Conservation (phyloP, 2,329 filamentous ascomycete genomes). For the Ophioceras dolichostomum region DNA sequence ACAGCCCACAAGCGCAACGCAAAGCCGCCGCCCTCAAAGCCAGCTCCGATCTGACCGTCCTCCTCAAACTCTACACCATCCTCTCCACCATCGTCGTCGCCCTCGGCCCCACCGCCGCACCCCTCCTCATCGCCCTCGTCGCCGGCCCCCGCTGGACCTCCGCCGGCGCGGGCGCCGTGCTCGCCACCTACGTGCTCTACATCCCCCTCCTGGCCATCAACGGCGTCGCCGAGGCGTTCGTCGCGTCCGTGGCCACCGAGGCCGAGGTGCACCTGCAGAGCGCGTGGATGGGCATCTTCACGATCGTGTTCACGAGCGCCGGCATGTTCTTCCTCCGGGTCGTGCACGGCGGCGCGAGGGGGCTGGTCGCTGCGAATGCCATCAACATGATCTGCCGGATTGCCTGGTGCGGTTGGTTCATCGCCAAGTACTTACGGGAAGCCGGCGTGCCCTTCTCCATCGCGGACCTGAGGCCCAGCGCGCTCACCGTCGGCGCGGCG, state of each 20-base stretch:
- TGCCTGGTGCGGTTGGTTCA: slow-evolving; percentile 66
- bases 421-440: slow-evolving; percentile 47
- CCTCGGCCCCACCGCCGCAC: slow-evolving; percentile 64
- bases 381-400: slow-evolving; percentile 86
- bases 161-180: slow-evolving; percentile 59
- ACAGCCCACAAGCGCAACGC: slow-evolving; percentile 23
- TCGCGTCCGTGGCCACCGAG: slow-evolving; percentile 71
- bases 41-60: slow-evolving; percentile 40
- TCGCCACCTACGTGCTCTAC: slow-evolving; percentile 81
- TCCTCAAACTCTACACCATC: slow-evolving; percentile 64
- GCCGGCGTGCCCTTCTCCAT: slow-evolving; percentile 29
- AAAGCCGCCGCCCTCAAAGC: slow-evolving; percentile 45
- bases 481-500: slow-evolving; percentile 28
- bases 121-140: slow-evolving; percentile 59
- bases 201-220: slow-evolving; percentile 88
- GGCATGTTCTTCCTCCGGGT: slow-evolving; percentile 67
- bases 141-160: slow-evolving; percentile 67
- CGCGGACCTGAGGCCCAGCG: slow-evolving; percentile 28
- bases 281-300: slow-evolving; percentile 75
- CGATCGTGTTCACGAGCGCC: slow-evolving; percentile 58
- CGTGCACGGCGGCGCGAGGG: slow-evolving; percentile 58
- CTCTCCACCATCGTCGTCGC: slow-evolving; percentile 56
- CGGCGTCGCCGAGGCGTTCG: slow-evolving; percentile 84
- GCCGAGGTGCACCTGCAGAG: slow-evolving; percentile 66
- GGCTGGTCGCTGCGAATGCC: slow-evolving; percentile 75